Percentiles rank a stretch among this genome's conserved stretches.
Evolutionary conservation across 257 asterid species (phyloP).

Genomic region (Forsythia viridissima): DNA sequence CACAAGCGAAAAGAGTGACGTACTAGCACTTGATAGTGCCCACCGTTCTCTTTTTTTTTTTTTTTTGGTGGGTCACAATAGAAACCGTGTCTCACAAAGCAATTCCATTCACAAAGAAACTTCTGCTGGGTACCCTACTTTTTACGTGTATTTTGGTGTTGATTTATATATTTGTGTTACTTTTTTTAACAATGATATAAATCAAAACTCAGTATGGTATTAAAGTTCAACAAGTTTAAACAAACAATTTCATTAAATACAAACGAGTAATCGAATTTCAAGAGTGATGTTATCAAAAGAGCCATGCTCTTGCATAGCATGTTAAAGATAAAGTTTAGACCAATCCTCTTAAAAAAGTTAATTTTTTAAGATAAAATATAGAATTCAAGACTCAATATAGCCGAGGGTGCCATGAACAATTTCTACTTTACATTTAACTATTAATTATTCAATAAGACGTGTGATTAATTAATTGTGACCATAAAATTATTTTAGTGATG

Average conservation of each 20-base stretch:
- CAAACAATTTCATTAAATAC: background rate
- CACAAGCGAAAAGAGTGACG: slow-evolving; percentile 9
- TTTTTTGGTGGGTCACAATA: slow-evolving; percentile 20
- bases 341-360: no score
- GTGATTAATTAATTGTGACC: background rate
- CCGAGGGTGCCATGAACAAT: background rate
- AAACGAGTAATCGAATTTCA: no score
- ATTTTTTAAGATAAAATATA: no score
- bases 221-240: background rate
- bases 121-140: background rate
- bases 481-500: no score
- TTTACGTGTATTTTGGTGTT: background rate
- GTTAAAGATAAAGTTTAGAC: no score
- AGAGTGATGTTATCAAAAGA: background rate
- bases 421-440: no score
- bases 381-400: background rate
- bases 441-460: background rate
- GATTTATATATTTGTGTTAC: background rate
- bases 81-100: slow-evolving; percentile 14
- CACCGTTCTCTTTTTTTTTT: background rate
- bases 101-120: background rate
- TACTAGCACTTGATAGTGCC: slow-evolving; percentile 21
- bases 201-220: no score
- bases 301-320: background rate
- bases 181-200: no score